Conservation (phyloP, 2,329 filamentous ascomycete genomes). For the Mollisiaceae sp. region DNA sequence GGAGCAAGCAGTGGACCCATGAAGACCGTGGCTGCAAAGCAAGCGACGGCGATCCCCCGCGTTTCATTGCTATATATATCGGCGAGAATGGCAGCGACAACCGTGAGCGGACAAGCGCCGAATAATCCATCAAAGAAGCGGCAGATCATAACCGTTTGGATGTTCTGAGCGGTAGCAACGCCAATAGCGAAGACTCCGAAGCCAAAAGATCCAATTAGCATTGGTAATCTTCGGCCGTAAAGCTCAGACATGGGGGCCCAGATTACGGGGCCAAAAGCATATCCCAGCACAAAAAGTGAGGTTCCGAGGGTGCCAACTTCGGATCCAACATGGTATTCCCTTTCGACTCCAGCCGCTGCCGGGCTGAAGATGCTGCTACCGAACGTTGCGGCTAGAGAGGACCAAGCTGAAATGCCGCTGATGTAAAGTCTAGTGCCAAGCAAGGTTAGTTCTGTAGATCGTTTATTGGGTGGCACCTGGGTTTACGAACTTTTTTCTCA, state of each 20-base stretch:
- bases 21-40: conserved; percentile 16
- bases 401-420: conserved; percentile 27
- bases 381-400: conserved; percentile 48
- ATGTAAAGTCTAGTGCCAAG: conserved; percentile 1
- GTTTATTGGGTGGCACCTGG: neutral
- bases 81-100: conserved; percentile 22
- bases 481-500: conserved; percentile 2
- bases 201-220: conserved; percentile 59
- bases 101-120: conserved; percentile 47
- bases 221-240: conserved; percentile 62
- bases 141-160: conserved; percentile 63
- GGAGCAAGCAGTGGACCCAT: conserved; percentile 35
- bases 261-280: conserved; percentile 65
- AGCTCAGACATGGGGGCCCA: conserved; percentile 71
- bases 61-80: conserved; percentile 33
- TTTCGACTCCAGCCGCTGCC: neutral
- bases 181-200: conserved; percentile 66
- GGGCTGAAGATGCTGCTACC: neutral
- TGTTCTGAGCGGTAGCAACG: conserved; percentile 59
- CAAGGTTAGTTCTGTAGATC: neutral
- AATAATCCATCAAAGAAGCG: conserved; percentile 69
- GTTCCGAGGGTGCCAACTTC: conserved; percentile 60
- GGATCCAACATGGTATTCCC: neutral
- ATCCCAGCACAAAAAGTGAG: conserved; percentile 62
- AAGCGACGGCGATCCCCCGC: conserved; percentile 21